These are phyloP conservation scores for Passalora sequoiae DNA, from an alignment of 2,329 filamentous ascomycete genomes.

Conservation along the genomic window DNA sequence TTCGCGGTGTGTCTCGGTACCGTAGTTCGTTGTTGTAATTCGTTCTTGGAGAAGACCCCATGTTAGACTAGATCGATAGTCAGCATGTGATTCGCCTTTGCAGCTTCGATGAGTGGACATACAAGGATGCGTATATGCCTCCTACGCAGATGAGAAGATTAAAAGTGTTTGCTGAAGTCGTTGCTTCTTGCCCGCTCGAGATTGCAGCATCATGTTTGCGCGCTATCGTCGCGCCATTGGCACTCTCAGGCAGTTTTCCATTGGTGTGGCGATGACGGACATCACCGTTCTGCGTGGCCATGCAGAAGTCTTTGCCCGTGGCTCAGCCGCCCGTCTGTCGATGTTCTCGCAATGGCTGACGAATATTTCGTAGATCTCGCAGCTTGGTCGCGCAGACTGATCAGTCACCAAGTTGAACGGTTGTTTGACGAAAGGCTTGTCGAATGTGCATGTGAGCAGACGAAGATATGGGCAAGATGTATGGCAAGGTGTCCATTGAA, in stretches of 20 bases:
- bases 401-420: no score
- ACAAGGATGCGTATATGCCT: slow-evolving; percentile 97
- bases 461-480: no score
- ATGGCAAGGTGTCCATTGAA: no score
- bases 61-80: slow-evolving; percentile 57
- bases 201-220: slow-evolving; percentile 26
- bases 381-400: no score
- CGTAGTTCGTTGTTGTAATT: slow-evolving; percentile 88
- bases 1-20: slow-evolving; percentile 54
- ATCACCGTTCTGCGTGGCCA: slow-evolving; percentile 23
- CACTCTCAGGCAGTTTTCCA: slow-evolving; percentile 20
- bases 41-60: slow-evolving; percentile 97
- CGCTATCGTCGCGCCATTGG: slow-evolving; percentile 19
- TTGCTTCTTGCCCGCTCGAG: slow-evolving; percentile 14
- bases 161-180: slow-evolving; percentile 34
- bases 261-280: slow-evolving; percentile 26
- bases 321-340: no score
- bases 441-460: no score
- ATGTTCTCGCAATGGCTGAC: no score
- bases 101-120: slow-evolving; percentile 34
- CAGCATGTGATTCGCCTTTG: not conserved
- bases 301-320: no score
- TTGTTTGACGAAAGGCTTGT: no score
- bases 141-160: slow-evolving; percentile 83
- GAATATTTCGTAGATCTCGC: no score